Evolutionary conservation across 768 basidiomycete genomes (phyloP).

Genomic region (Amanita jacksonii): DNA sequence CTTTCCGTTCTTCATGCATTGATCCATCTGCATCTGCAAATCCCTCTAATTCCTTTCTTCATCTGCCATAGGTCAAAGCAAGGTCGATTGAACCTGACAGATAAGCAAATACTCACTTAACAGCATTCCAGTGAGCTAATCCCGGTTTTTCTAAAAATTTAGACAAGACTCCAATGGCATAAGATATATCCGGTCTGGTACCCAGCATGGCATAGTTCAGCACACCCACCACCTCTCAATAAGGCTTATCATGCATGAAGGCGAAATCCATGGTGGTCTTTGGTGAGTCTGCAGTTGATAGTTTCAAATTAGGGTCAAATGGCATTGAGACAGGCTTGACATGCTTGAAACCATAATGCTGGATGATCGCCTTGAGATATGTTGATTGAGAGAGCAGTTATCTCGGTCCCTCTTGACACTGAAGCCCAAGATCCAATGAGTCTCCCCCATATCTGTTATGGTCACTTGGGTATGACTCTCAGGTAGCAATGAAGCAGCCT

Average conservation of each 20-base stretch:
- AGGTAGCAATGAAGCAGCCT: too few species aligned
- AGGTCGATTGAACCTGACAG: slow-evolving; percentile 18
- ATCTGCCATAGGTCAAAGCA: slow-evolving; percentile 13
- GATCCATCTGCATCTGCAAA: slow-evolving; percentile 18
- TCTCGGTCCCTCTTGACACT: too few species aligned
- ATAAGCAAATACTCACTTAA: slow-evolving; percentile 27
- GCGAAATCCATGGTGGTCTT: slow-evolving; percentile 10
- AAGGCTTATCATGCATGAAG: slow-evolving; percentile 16
- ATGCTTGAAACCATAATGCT: slow-evolving; percentile 17
- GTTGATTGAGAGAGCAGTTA: background rate
- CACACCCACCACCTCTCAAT: slow-evolving; percentile 17
- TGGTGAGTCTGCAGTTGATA: too few species aligned
- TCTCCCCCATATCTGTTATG: too few species aligned
- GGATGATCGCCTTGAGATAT: too few species aligned
- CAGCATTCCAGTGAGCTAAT: slow-evolving; percentile 24
- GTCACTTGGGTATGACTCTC: too few species aligned
- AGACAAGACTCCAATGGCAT: slow-evolving; percentile 16
- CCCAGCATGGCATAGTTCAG: too few species aligned
- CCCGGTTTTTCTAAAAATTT: slow-evolving; percentile 27
- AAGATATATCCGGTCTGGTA: slow-evolving; percentile 22
- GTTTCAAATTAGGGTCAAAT: background rate
- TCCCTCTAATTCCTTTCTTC: slow-evolving; percentile 13
- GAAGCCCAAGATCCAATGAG: too few species aligned
- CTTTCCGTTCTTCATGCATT: too few species aligned
- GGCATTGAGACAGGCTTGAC: background rate